phyloP scores from a whole-genome alignment of 805 yeast genomes.

The Kodamaea restingae region DNA sequence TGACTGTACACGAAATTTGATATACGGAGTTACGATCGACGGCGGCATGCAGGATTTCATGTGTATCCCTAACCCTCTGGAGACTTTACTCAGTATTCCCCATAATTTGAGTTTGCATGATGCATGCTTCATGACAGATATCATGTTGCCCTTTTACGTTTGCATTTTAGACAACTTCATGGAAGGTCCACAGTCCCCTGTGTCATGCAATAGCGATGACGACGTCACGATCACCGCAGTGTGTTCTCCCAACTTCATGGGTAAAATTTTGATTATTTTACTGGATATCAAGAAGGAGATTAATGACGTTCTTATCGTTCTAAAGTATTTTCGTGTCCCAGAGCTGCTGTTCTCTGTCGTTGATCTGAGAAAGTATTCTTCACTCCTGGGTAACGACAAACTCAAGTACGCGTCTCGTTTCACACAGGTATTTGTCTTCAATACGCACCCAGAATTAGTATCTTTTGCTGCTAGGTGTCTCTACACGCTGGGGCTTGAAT shows the following conservation, averaged over 20 bases:
- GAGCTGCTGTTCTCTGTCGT: slow-evolving; percentile 10
- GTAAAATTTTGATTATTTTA: slow-evolving; percentile 26
- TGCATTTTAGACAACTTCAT: slow-evolving; percentile 19
- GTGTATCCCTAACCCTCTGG: slow-evolving; percentile 22
- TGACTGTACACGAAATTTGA: slow-evolving; percentile 22
- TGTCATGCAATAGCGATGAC: background rate
- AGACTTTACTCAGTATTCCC: slow-evolving; percentile 27
- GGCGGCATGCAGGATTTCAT: slow-evolving; percentile 41
- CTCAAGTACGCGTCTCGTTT: slow-evolving; percentile 13
- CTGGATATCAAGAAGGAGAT: slow-evolving; percentile 26
- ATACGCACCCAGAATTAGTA: slow-evolving; percentile 13
- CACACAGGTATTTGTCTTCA: slow-evolving; percentile 21
- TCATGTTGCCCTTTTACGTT: slow-evolving; percentile 33
- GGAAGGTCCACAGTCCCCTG: slow-evolving; percentile 5
- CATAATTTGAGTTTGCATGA: slow-evolving; percentile 33
- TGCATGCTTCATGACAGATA: slow-evolving; percentile 30
- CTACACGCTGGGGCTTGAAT: slow-evolving; percentile 25
- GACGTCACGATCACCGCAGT: background rate
- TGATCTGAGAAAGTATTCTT: slow-evolving; percentile 8
- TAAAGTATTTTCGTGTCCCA: slow-evolving; percentile 21
- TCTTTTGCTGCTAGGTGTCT: slow-evolving; percentile 19
- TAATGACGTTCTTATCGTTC: slow-evolving; percentile 36
- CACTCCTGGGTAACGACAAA: slow-evolving; percentile 3
- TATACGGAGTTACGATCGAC: slow-evolving; percentile 32
- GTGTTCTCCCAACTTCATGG: slow-evolving; percentile 1